phyloP scores from a whole-genome alignment of 208 protist genomes.

The Trypanosoma theileri region DNA sequence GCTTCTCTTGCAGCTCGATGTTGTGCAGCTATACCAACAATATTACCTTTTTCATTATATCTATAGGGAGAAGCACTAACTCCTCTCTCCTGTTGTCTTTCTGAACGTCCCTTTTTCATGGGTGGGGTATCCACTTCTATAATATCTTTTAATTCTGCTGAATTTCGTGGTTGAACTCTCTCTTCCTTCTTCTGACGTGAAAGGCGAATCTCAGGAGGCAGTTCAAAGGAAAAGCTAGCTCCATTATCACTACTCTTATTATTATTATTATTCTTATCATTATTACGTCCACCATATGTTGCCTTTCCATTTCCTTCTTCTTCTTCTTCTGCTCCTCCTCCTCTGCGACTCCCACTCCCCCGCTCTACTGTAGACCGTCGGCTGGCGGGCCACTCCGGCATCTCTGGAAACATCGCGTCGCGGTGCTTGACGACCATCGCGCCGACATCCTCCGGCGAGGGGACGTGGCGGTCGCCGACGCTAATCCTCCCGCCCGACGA shows the following conservation, averaged over 20 bases:
- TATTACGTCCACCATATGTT: neutral
- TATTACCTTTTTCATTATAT: conserved; percentile 55
- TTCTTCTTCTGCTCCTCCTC: conserved; percentile 17
- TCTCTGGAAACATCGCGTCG: conserved; percentile 59
- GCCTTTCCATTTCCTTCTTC: neutral
- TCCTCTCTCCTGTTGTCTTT: conserved; percentile 24
- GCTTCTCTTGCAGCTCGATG: conserved; percentile 56
- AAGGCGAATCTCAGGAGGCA: conserved; percentile 61
- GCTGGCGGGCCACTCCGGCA: conserved; percentile 24
- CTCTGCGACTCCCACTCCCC: neutral
- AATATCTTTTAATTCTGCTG: conserved; percentile 38
- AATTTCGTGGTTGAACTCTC: conserved; percentile 46
- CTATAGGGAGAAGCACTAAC: conserved; percentile 16
- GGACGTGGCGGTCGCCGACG: conserved; percentile 51
- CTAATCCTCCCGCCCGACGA: conserved; percentile 78
- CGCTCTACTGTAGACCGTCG: neutral
- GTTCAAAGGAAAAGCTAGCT: conserved; percentile 55
- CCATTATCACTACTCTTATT: neutral
- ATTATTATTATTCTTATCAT: neutral
- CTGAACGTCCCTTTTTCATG: conserved; percentile 11
- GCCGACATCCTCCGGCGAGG: conserved; percentile 55
- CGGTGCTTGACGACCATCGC: conserved; percentile 59
- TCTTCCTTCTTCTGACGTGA: conserved; percentile 29
- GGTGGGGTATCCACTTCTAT: conserved; percentile 24
- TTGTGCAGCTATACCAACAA: conserved; percentile 77